Evolutionary conservation across 2,329 filamentous ascomycete genomes (phyloP).

Genomic region (Diaporthe ilicicola): DNA sequence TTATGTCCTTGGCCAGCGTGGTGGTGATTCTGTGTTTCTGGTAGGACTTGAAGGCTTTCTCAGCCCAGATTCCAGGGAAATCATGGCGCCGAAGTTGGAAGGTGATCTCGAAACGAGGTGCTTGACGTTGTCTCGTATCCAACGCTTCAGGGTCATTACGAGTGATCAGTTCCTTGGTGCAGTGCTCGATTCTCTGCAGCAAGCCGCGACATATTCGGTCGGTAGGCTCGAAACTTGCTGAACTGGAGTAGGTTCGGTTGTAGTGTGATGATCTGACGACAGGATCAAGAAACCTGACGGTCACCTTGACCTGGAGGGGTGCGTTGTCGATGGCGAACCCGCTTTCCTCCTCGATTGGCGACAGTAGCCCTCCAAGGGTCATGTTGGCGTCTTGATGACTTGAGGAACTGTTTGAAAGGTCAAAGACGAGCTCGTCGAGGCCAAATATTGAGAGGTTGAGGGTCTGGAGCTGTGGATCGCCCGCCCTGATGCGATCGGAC

Average conservation of each 20-base stretch:
- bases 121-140: constrained; percentile 40
- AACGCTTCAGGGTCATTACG: constrained; percentile 59
- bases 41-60: constrained; percentile 58
- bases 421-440: constrained; percentile 22
- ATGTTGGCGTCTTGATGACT: constrained; percentile 10
- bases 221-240: constrained; percentile 51
- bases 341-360: constrained; percentile 28
- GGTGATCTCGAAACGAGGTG: constrained; percentile 55
- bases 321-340: not conserved
- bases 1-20: constrained; percentile 54
- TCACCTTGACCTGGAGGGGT: constrained; percentile 48
- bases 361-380: constrained; percentile 13
- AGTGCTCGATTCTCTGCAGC: constrained; percentile 60
- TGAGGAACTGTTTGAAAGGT: constrained; percentile 4
- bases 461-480: constrained; percentile 16
- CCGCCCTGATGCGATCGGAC: constrained; percentile 11
- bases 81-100: constrained; percentile 55
- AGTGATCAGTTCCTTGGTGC: constrained; percentile 61
- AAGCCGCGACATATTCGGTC: constrained; percentile 58
- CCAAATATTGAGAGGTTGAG: constrained; percentile 8
- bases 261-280: constrained; percentile 50
- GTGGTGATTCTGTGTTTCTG: constrained; percentile 56
- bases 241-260: constrained; percentile 56
- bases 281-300: constrained; percentile 56
- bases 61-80: constrained; percentile 48